Percentiles rank a stretch among this genome's conserved stretches.
phyloP scores from a whole-genome alignment of 208 protist genomes.

The Naegleria fowleri region DNA sequence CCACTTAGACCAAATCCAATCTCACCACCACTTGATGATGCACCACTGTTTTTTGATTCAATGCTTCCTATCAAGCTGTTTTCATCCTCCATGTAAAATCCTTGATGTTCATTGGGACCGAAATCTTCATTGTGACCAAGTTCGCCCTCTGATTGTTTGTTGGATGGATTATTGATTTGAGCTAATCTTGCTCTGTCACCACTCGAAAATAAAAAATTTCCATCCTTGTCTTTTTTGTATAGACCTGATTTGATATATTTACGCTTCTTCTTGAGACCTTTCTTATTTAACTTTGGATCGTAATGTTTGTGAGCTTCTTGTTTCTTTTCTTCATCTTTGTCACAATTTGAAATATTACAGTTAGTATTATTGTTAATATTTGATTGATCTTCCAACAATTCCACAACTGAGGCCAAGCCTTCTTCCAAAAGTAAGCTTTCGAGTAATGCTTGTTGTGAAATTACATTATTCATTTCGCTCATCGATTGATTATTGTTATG shows the following conservation, averaged over 20 bases:
- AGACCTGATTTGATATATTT: conserved; percentile 21
- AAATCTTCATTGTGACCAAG: too few species aligned
- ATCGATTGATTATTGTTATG: too few species aligned
- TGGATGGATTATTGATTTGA: background rate
- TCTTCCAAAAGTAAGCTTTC: background rate
- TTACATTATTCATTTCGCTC: too few species aligned
- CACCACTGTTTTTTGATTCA: too few species aligned
- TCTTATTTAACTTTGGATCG: background rate
- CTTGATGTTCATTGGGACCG: too few species aligned
- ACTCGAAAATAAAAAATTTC: conserved; percentile 1
- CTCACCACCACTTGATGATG: too few species aligned
- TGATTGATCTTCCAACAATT: background rate
- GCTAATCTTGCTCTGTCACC: background rate
- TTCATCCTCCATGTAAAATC: too few species aligned
- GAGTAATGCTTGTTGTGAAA: background rate
- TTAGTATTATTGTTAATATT: too few species aligned
- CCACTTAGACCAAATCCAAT: too few species aligned
- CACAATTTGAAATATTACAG: background rate
- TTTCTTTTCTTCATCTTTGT: background rate
- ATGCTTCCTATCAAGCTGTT: too few species aligned
- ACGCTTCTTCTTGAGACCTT: conserved; percentile 1
- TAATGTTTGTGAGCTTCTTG: background rate
- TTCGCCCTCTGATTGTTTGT: too few species aligned
- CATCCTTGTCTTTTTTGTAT: conserved; percentile 18
- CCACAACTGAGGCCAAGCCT: background rate